Evolutionary conservation across 164 flowering plant genomes (phyloP).

Genomic region (Kingdonia uniflora): DNA sequence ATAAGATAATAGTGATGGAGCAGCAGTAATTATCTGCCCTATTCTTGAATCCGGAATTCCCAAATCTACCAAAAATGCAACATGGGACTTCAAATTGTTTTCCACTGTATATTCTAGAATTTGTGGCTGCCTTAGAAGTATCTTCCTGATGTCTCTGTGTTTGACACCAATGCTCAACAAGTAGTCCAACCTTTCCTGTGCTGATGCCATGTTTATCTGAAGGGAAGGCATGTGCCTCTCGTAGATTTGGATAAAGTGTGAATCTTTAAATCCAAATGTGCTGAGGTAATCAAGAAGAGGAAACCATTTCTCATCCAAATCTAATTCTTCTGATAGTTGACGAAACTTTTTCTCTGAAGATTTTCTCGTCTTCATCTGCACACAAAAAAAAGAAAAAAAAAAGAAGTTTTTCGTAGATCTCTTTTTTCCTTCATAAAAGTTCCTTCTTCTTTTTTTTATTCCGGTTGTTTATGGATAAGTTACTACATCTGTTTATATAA

Average conservation of each 20-base stretch:
- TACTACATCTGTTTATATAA: neutral
- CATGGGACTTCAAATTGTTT: conserved; percentile 74
- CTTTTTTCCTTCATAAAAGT: too few relatives aligned
- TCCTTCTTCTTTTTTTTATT: too few relatives aligned
- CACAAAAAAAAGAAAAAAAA: neutral
- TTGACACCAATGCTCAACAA: conserved; percentile 80
- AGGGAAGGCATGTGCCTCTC: conserved; percentile 86
- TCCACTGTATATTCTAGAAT: conserved; percentile 80
- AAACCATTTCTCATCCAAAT: conserved; percentile 64
- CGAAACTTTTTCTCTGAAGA: conserved; percentile 24
- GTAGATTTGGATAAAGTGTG: conserved; percentile 79
- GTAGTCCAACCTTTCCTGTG: conserved; percentile 74
- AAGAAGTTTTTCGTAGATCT: too few relatives aligned
- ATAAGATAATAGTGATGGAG: conserved; percentile 90
- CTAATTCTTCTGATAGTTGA: conserved; percentile 55
- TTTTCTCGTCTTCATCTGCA: conserved; percentile 31
- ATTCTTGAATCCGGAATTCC: conserved; percentile 73
- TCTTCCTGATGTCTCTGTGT: conserved; percentile 64
- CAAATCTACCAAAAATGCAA: conserved; percentile 51
- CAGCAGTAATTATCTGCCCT: conserved; percentile 68
- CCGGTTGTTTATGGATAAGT: too few relatives aligned
- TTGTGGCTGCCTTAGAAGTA: conserved; percentile 87
- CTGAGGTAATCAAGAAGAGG: conserved; percentile 87
- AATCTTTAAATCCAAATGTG: conserved; percentile 74
- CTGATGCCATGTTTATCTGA: conserved; percentile 66